These are phyloP conservation scores for Hebeloma cylindrosporum DNA, from an alignment of 768 basidiomycete species.

Conservation along the genomic window DNA sequence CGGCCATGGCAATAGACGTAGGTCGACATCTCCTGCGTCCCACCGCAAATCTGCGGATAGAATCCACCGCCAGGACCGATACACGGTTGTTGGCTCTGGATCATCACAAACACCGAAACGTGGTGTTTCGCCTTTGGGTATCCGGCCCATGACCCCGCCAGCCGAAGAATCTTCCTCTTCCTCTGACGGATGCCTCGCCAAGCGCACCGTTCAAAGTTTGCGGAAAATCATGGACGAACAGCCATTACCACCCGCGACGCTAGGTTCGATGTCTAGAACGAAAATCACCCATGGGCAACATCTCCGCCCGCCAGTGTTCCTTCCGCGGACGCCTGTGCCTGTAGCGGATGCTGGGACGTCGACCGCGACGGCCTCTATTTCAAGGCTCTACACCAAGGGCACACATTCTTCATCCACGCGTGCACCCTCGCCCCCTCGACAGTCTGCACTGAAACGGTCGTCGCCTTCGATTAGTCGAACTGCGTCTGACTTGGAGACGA, in stretches of 20 bases:
- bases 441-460: conserved; percentile 41
- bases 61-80: conserved; percentile 5
- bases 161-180: conserved; percentile 58
- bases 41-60: conserved; percentile 16
- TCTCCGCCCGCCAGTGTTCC: conserved; percentile 34
- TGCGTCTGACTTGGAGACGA: conserved; percentile 9
- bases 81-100: neutral
- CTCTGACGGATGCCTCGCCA: conserved; percentile 54
- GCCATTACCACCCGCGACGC: conserved; percentile 31
- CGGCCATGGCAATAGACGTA: conserved; percentile 7
- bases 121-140: conserved; percentile 24
- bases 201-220: conserved; percentile 62
- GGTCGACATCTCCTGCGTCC: conserved; percentile 16
- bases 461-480: conserved; percentile 13
- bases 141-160: conserved; percentile 53
- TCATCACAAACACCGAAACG: conserved; percentile 16
- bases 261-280: conserved; percentile 8
- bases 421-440: conserved; percentile 57
- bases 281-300: conserved; percentile 16
- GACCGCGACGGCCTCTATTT: conserved; percentile 75
- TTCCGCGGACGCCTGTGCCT: conserved; percentile 53
- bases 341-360: conserved; percentile 59
- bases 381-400: conserved; percentile 69
- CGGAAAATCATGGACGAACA: conserved; percentile 69
- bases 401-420: conserved; percentile 60